Evolutionary conservation across 1,284 basidiomycete genomes (phyloP).

Genomic region (Microbotryum scabiosae): DNA sequence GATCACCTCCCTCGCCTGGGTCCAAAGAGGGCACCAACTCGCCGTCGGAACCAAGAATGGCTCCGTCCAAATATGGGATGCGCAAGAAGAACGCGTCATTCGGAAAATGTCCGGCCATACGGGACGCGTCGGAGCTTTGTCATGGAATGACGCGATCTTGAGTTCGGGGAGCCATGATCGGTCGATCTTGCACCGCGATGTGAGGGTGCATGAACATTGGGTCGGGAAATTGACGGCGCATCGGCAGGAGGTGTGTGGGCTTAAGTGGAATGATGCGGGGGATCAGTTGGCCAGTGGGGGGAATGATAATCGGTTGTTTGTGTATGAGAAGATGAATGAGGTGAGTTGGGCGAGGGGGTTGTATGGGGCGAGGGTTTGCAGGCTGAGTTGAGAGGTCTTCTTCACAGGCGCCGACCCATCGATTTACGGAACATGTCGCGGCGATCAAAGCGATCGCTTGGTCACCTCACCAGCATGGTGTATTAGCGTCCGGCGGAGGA

Average conservation of each 20-base stretch:
- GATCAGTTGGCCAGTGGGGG: slow-evolving; percentile 86
- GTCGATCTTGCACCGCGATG: slow-evolving; percentile 83
- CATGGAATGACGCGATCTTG: slow-evolving; percentile 85
- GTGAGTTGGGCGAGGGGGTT: background rate
- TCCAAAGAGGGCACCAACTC: slow-evolving; percentile 76
- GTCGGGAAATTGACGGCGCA: slow-evolving; percentile 74
- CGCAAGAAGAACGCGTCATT: slow-evolving; percentile 57
- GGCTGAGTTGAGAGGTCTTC: background rate
- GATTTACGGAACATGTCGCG: slow-evolving; percentile 92
- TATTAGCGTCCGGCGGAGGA: slow-evolving; percentile 92
- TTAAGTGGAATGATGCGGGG: slow-evolving; percentile 70
- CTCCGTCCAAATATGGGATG: slow-evolving; percentile 88
- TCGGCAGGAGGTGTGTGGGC: slow-evolving; percentile 90
- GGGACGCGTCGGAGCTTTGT: slow-evolving; percentile 82
- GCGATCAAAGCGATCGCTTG: slow-evolving; percentile 97
- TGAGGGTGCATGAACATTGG: slow-evolving; percentile 61
- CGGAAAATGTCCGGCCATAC: slow-evolving; percentile 77
- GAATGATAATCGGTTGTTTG: slow-evolving; percentile 96
- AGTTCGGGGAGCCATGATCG: slow-evolving; percentile 88
- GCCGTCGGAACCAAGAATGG: slow-evolving; percentile 88
- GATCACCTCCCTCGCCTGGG: slow-evolving; percentile 83
- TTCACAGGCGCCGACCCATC: slow-evolving; percentile 60
- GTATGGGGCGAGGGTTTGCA: background rate
- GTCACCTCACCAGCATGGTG: slow-evolving; percentile 87
- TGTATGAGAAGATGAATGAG: slow-evolving; percentile 63